Evolutionary conservation across 768 basidiomycete species (phyloP).

Genomic region (Psilocybe subaeruginosa): DNA sequence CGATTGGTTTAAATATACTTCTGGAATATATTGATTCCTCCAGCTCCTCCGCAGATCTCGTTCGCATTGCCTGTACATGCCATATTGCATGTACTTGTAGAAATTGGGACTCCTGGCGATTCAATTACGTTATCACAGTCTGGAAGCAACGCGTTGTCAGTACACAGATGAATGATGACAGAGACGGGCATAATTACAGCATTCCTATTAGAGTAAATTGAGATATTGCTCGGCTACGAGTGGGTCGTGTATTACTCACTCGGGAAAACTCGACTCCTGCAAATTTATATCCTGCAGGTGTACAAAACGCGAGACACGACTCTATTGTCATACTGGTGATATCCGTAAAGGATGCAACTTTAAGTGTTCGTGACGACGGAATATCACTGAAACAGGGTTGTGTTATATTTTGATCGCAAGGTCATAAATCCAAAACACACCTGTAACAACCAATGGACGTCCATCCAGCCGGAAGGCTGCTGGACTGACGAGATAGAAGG

Average conservation of each 20-base stretch:
- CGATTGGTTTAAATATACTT: not conserved
- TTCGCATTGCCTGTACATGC: constrained; percentile 1
- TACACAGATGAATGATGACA: not conserved
- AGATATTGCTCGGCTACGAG: not conserved
- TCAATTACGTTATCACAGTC: constrained; percentile 12
- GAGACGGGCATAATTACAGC: constrained; percentile 1
- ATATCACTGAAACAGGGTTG: constrained; percentile 47
- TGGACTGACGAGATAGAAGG: not conserved
- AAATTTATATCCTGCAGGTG: constrained; percentile 47
- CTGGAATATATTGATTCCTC: constrained; percentile 15
- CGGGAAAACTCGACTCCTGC: constrained; percentile 65
- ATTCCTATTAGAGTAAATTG: constrained; percentile 2
- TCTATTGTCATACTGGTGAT: constrained; percentile 62
- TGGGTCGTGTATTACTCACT: not conserved
- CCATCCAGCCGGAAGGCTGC: constrained; percentile 10
- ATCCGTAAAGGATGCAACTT: constrained; percentile 40
- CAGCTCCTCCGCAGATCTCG: constrained; percentile 8
- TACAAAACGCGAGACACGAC: constrained; percentile 47
- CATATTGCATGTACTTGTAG: not conserved
- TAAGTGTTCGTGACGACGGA: constrained; percentile 54
- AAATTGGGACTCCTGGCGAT: constrained; percentile 1
- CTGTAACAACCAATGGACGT: constrained; percentile 10
- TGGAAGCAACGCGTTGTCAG: not conserved
- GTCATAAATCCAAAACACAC: not conserved
- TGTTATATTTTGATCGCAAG: not conserved